These are phyloP conservation scores for Sisymbrium altissimum DNA, from an alignment of 345 rosid species.

Conservation along the genomic window DNA sequence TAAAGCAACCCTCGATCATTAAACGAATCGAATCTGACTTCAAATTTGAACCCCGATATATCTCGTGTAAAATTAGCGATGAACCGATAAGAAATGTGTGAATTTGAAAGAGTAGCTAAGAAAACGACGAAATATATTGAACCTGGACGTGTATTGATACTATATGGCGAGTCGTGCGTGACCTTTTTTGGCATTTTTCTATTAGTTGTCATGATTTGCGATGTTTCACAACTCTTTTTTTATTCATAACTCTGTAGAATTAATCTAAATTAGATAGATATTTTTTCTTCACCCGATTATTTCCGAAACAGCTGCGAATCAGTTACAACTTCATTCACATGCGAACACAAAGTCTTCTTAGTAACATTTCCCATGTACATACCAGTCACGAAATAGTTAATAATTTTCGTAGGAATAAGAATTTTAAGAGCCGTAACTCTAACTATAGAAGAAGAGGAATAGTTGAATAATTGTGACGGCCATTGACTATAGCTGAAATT, in stretches of 20 bases:
- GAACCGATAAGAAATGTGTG: slow-evolving; percentile 19
- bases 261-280: background rate
- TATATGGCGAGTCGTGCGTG: background rate
- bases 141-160: slow-evolving; percentile 11
- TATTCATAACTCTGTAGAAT: background rate
- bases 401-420: background rate
- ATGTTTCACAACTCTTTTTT: background rate
- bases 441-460: slow-evolving; percentile 2
- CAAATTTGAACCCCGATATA: background rate
- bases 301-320: background rate
- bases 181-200: background rate
- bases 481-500: slow-evolving; percentile 4
- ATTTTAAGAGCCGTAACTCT: background rate
- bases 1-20: no score
- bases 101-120: background rate
- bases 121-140: background rate
- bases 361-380: background rate
- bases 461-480: slow-evolving; percentile 10
- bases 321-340: background rate
- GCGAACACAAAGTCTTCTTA: background rate
- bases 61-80: no score
- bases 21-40: background rate
- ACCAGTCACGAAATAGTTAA: background rate
- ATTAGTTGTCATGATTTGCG: background rate
- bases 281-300: background rate